Conservation (phyloP, 1,139 yeast species). For the Taiozyma sp. region DNA sequence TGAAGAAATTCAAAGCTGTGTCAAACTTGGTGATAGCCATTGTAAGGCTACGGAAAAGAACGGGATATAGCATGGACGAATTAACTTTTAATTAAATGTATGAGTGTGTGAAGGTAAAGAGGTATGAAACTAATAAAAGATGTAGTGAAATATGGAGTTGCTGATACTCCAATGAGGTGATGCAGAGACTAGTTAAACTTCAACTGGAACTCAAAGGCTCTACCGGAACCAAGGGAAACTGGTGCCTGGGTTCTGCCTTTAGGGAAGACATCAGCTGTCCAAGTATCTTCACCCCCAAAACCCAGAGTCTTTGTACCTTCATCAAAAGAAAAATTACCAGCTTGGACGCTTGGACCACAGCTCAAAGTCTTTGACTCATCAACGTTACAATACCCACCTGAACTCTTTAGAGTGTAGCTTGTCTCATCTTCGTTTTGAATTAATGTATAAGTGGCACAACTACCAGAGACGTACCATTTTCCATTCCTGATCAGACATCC, state of each 20-base stretch:
- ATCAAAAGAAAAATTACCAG: constrained; percentile 49
- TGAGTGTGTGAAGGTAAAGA: neutral
- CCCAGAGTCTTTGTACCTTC: constrained; percentile 49
- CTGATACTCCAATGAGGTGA: neutral
- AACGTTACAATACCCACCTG: constrained; percentile 51
- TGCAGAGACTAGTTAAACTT: constrained; percentile 22
- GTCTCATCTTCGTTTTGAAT: constrained; percentile 54
- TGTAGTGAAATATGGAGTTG: neutral
- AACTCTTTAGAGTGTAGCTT: constrained; percentile 12
- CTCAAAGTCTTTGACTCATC: constrained; percentile 29
- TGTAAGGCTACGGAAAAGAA: neutral
- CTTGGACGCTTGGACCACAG: constrained; percentile 31
- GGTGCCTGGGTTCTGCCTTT: constrained; percentile 48
- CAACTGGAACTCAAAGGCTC: constrained; percentile 41
- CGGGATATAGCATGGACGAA: neutral
- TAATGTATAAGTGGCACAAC: constrained; percentile 74
- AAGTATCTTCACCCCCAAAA: neutral
- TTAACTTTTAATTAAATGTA: neutral
- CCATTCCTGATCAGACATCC: constrained; percentile 89
- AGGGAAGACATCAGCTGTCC: constrained; percentile 46
- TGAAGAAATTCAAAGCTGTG: neutral
- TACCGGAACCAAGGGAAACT: constrained; percentile 47
- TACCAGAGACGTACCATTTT: constrained; percentile 75
- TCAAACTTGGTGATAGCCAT: neutral
- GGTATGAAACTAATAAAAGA: neutral